These are phyloP conservation scores for Cryptomeria japonica DNA, from an alignment of 75 land plant species.

Conservation along the genomic window DNA sequence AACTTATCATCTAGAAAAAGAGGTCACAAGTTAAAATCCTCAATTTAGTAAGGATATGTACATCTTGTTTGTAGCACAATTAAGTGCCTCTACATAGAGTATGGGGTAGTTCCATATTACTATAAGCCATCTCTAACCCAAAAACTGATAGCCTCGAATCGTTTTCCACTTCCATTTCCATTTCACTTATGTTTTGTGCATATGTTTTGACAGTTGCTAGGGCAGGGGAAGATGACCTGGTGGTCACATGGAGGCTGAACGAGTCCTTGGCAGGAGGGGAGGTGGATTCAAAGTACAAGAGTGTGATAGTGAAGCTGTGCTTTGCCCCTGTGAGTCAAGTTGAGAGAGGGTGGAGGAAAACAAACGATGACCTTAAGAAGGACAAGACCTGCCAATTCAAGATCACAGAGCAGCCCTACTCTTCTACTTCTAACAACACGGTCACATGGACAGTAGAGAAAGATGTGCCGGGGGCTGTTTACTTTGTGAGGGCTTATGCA, in stretches of 20 bases:
- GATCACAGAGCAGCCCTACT: slow-evolving; percentile 34
- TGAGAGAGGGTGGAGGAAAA: slow-evolving; percentile 66
- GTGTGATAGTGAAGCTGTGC: slow-evolving; percentile 55
- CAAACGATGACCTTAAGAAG: slow-evolving; percentile 32
- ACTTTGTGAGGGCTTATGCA: slow-evolving; percentile 83
- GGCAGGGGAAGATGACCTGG: slow-evolving; percentile 63
- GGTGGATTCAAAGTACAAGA: slow-evolving; percentile 21
- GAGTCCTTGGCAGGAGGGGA: slow-evolving; percentile 22
- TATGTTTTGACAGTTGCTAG: slow-evolving; percentile 36
- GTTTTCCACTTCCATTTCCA: no score
- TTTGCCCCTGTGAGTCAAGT: slow-evolving; percentile 80
- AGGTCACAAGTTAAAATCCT: no score
- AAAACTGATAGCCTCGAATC: no score
- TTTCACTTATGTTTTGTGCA: no score
- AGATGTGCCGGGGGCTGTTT: slow-evolving; percentile 62
- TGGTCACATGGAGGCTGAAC: slow-evolving; percentile 57
- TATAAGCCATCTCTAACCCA: no score
- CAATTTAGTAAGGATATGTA: no score
- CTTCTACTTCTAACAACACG: not conserved
- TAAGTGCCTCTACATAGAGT: no score
- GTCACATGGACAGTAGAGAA: slow-evolving; percentile 37
- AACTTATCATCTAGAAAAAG: no score
- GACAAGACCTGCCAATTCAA: slow-evolving; percentile 51
- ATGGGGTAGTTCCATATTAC: no score
- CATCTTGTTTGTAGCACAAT: no score